These are phyloP conservation scores for Excoecaria cochinchinensis DNA, from an alignment of 345 rosid genomes.

Conservation along the genomic window DNA sequence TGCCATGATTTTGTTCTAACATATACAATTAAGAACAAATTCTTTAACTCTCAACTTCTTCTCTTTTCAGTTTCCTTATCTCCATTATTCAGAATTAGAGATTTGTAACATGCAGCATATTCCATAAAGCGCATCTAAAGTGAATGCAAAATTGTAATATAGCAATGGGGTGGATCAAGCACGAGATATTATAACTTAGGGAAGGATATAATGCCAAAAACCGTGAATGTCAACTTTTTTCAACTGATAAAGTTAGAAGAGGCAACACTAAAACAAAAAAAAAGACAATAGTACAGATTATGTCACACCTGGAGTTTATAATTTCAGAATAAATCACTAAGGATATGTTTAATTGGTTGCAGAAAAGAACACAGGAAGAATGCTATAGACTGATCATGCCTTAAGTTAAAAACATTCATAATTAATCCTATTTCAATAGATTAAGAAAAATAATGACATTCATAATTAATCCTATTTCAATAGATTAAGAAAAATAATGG, in stretches of 20 bases:
- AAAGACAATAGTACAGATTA: neutral
- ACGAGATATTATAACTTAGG: no score
- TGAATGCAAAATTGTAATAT: neutral
- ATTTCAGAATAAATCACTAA: neutral
- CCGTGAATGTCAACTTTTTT: no score
- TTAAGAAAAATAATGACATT: neutral
- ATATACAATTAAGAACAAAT: neutral
- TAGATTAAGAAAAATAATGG: neutral
- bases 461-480: neutral
- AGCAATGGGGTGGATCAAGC: neutral
- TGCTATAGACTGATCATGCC: neutral
- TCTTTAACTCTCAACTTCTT: neutral
- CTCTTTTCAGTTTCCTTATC: neutral
- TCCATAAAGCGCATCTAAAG: neutral
- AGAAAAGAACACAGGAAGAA: neutral
- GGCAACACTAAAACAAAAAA: neutral
- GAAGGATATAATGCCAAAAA: neutral
- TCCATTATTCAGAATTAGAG: neutral
- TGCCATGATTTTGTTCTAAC: neutral
- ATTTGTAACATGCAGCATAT: neutral
- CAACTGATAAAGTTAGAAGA: neutral
- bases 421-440: neutral
- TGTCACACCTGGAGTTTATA: neutral
- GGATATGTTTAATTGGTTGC: neutral
- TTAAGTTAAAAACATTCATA: neutral